Percentiles rank a stretch among this genome's conserved stretches.
Evolutionary conservation across 371 early-diverging fungal genomes (phyloP).

Genomic region (Cokeromyces recurvatus): DNA sequence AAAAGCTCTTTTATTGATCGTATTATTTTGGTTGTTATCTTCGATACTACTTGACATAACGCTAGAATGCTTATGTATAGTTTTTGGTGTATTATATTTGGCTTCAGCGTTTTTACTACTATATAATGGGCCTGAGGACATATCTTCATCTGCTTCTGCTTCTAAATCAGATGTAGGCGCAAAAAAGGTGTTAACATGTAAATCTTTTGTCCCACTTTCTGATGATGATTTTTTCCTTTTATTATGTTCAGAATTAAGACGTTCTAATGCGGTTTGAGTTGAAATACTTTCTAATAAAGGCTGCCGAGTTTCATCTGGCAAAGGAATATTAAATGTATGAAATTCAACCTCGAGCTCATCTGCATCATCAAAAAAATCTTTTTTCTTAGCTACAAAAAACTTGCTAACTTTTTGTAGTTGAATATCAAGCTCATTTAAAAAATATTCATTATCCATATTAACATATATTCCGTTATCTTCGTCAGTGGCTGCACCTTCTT

Average conservation of each 20-base stretch:
- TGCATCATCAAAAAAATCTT: conserved; percentile 48
- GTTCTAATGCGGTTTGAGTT: conserved; percentile 1
- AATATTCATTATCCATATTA: conserved; percentile 16
- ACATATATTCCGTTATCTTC: too few species aligned
- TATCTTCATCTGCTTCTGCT: not conserved
- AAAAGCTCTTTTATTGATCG: not conserved
- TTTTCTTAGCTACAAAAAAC: conserved; percentile 77
- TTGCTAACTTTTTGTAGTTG: conserved; percentile 72
- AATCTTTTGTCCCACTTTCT: conserved; percentile 15
- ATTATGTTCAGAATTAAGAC: conserved; percentile 1
- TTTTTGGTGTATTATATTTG: not conserved
- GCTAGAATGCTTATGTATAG: not conserved
- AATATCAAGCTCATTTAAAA: conserved; percentile 65
- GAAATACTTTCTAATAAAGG: not conserved
- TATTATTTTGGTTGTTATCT: not conserved
- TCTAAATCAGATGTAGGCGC: not conserved
- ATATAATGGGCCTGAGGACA: too few species aligned
- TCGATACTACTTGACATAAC: too few species aligned
- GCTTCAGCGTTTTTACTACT: too few species aligned
- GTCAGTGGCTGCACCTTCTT: too few species aligned
- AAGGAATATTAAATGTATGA: conserved; percentile 9
- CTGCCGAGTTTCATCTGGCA: conserved; percentile 2
- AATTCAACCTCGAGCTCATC: conserved; percentile 14
- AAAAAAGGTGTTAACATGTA: too few species aligned
- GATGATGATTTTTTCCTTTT: not conserved